Base-by-base conservation (phyloP, 1,284 basidiomycete species). In the Microbotryum scabiosae region DNA sequence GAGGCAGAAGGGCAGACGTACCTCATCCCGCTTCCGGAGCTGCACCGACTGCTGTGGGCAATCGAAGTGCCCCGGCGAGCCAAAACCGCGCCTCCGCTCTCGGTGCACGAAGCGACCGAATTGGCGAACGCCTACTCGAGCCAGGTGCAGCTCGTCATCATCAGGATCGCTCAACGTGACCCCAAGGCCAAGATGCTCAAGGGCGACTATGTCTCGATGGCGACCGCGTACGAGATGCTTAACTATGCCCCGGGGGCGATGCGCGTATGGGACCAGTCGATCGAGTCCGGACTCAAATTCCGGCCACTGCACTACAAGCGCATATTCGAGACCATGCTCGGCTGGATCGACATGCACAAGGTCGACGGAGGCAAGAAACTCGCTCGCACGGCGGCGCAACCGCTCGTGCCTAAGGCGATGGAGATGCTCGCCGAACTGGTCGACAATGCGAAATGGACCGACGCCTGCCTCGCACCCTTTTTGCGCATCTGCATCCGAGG, bases 311-410 rank as follows among this genome's bases (percentile, higher is more conserved):
- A 4, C 47, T 18, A 45, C 53, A 41, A 21, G 18, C 20, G 25
- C 26, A 53, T 56, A 14, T 60, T 68, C 46, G 60, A 60, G 50
- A 53, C 67, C 9, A 48, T 64, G 54, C n/a, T 28, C 21, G 56
- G 58, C 1, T 68, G 67, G 67, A 51, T 64, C 53, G 60, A 62
- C 12, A 51, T 68, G 41, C 64, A 66, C 52, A 54, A 56, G 16
- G 32, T 48, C 8, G 57, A 50, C 0, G 54, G 56, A 14, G 64
- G 64, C 0, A 50, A 53, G n/a, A 55, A 28, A 4, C 51, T 66
- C 51, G 62, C 61, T 5, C 32, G 56, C 10, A 50, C 59, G 12
- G 56, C 60, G 2, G 66, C 66, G 1, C 18, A 54, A 12, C 66
- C 66, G 7, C 54, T 68, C 52, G 56, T 66, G 41, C 30, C 43